Evolutionary conservation across 1,284 basidiomycete species (phyloP), one percentile per base, ranked within the genome.

Genomic region (Exobasidium cylindrosporum): DNA sequence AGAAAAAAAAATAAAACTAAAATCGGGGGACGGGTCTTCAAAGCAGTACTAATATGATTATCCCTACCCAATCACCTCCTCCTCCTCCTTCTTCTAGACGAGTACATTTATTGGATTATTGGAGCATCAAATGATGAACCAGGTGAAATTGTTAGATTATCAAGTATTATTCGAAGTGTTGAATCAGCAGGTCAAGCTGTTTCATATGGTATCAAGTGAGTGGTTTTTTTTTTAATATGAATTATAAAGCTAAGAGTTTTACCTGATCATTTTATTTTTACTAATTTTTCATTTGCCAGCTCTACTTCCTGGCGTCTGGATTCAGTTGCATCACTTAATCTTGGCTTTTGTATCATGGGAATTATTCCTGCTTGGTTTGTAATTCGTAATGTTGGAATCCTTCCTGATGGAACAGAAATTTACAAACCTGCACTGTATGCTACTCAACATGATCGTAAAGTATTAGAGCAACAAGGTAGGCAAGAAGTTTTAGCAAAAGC

Each of bases 121-220:
- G 66, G 69, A 0, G 50, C 65, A 13, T 46, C 72, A 40, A 59
- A 64, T 2, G 65, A 72, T 13, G 62, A 74, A 14, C 68, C 73
- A 0, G 21, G 45, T 5, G 77, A 79, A 62, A 58, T 81, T 35
- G 67, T 78, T 17, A 67, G 77, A 0, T 64, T 79, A 1, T 71
- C 75, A 0, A 69, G 70, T 3, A 69, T 78, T 44, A 67, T 81
- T 0, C 68, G 79, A 6, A 70, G 70, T 0, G 66, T 76, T 7
- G 79, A 81, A 54, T 63, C 58, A 0, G 76, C 74, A 0, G 79
- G 79, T 0, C 72, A 77, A 21, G 76, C 76, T 21, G 70, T 75
- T 3, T 73, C 32, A 10, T 80, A 76, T 57, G 78, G 77, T 0
- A 60, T 80, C 58, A 76, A 74, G 35, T 40, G 35, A 40, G 35